These are phyloP conservation scores for Syzygium oleosum DNA, from an alignment of 345 rosid species.

Conservation along the genomic window DNA sequence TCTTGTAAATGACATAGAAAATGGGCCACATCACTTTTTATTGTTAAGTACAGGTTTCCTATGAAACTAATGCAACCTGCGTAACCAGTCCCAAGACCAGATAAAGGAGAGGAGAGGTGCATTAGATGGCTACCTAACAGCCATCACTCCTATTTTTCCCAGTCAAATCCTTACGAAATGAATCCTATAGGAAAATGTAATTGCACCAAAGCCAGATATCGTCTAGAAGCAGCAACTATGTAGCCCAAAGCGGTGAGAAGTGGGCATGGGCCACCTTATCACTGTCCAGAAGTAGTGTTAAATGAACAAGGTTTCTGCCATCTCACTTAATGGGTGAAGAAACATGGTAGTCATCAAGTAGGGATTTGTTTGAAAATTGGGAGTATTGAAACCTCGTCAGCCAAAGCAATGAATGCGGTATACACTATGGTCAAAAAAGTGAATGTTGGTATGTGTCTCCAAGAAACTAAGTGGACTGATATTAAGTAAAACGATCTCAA, in stretches of 20 bases:
- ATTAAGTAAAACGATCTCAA: not conserved
- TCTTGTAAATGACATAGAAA: not conserved
- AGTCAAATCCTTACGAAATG: not conserved
- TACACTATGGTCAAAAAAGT: not conserved
- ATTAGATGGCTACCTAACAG: not conserved
- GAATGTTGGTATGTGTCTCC: not conserved
- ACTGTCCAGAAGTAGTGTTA: not conserved
- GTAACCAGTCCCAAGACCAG: not conserved
- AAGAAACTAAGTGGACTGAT: not conserved
- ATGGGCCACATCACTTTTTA: not conserved
- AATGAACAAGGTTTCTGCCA: not conserved
- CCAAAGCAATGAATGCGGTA: not conserved
- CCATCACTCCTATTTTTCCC: not conserved
- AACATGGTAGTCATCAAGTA: not conserved
- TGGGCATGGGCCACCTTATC: not conserved
- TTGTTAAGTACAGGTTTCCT: not conserved
- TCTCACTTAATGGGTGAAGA: not conserved
- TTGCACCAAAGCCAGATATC: not conserved
- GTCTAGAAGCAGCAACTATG: not conserved
- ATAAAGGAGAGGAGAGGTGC: not conserved
- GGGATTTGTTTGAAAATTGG: not conserved
- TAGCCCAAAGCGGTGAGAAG: not conserved
- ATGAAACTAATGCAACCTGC: not conserved
- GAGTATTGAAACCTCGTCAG: not conserved
- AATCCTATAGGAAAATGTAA: not conserved